Evolutionary conservation across 169 alveolate species (phyloP).

Genomic region (Plasmodium knowlesi): DNA sequence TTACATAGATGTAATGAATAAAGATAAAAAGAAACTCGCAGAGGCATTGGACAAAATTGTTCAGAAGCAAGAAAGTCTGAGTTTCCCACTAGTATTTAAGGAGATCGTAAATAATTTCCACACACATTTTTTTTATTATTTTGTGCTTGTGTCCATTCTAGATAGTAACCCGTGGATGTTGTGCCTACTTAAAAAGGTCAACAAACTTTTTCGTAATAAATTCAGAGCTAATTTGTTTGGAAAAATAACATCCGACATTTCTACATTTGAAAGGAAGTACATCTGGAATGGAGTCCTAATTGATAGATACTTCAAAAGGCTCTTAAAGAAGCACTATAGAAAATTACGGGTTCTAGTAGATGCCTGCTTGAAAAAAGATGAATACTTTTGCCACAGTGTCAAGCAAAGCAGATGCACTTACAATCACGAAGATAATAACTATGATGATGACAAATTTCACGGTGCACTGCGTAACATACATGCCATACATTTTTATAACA

Average conservation of each 20-base stretch:
- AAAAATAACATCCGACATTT: not conserved
- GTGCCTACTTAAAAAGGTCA: not conserved
- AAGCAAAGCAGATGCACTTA: not conserved
- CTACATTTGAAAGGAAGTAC: conserved; percentile 35
- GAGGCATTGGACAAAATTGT: conserved; percentile 15
- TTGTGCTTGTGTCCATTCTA: conserved; percentile 10
- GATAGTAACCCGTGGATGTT: not conserved
- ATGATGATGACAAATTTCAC: not conserved
- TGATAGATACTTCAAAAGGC: not conserved
- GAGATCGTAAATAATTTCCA: conserved; percentile 27
- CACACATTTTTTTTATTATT: conserved; percentile 27
- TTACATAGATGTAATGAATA: conserved; percentile 34
- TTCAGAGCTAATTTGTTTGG: conserved; percentile 10
- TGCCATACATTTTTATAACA: conserved; percentile 6
- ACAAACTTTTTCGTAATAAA: conserved; percentile 10
- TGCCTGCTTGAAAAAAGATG: not conserved
- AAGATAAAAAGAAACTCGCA: conserved; percentile 13
- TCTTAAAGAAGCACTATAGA: conserved; percentile 5
- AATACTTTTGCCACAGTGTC: not conserved
- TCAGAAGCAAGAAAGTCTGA: conserved; percentile 30
- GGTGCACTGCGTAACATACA: not conserved
- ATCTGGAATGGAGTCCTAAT: conserved; percentile 48
- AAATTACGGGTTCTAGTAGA: conserved; percentile 13
- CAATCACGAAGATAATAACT: not conserved
- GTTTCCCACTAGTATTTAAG: conserved; percentile 14